phyloP scores from a whole-genome alignment of 192 early-diverging fungal species.

The Umbelopsis sp. region DNA sequence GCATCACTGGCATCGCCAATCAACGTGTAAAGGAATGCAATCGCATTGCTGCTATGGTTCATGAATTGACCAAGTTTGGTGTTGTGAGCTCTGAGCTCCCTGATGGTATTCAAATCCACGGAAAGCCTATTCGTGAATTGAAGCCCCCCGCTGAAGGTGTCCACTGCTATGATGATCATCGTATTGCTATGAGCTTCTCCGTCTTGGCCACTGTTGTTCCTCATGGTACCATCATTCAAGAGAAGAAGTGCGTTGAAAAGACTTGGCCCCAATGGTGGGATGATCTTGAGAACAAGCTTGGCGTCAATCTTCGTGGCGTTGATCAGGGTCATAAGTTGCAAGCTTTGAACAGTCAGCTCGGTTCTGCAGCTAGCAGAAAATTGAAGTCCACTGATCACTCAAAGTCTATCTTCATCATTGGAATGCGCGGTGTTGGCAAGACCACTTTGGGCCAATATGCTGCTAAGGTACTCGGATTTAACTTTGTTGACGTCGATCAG shows the following conservation, averaged over 20 bases:
- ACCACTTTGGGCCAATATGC: constrained; percentile 80
- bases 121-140: constrained; percentile 54
- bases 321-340: constrained; percentile 43
- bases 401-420: constrained; percentile 84
- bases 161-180: constrained; percentile 96
- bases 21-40: constrained; percentile 99
- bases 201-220: constrained; percentile 79
- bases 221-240: constrained; percentile 73
- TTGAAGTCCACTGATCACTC: constrained; percentile 16
- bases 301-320: constrained; percentile 60
- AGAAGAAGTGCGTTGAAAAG: constrained; percentile 98
- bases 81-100: constrained; percentile 77
- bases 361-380: constrained; percentile 6
- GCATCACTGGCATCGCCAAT: constrained; percentile 94
- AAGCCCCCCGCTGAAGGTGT: constrained; percentile 65
- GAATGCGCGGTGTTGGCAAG: constrained; percentile 99
- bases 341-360: constrained; percentile 1
- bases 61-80: constrained; percentile 90
- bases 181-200: constrained; percentile 97
- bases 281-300: constrained; percentile 78
- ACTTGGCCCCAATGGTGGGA: constrained; percentile 99
- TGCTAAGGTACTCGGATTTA: constrained; percentile 62
- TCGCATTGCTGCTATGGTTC: constrained; percentile 95
- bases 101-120: constrained; percentile 91
- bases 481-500: constrained; percentile 90